Conservation (phyloP, 768 basidiomycete genomes). For the Thelephora ganbajun region DNA sequence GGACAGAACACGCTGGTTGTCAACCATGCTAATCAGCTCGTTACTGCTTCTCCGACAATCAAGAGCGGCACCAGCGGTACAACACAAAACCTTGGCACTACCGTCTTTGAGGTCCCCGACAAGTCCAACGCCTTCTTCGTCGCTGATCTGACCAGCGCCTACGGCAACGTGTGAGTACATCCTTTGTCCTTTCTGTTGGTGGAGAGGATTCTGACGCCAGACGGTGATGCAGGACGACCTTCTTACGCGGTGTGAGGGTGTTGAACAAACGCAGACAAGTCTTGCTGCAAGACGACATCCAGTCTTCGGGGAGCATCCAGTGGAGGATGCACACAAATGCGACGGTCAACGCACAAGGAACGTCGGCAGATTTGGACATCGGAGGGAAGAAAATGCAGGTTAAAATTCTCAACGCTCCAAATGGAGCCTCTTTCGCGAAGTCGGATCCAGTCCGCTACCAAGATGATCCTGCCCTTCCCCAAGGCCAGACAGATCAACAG, state of each 20-base stretch:
- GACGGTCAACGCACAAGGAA: conserved; percentile 42
- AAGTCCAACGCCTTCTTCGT: conserved; percentile 72
- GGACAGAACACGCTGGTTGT: conserved; percentile 93
- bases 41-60: conserved; percentile 44
- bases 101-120: conserved; percentile 46
- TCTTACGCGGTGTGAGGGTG: conserved; percentile 74
- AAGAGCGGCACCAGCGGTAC: conserved; percentile 40
- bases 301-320: conserved; percentile 38
- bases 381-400: conserved; percentile 43
- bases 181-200: not conserved
- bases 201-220: conserved; percentile 7
- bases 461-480: conserved; percentile 50
- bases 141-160: conserved; percentile 68
- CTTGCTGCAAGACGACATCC: conserved; percentile 87
- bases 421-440: conserved; percentile 50
- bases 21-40: conserved; percentile 65
- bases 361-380: conserved; percentile 62
- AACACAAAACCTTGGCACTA: conserved; percentile 65
- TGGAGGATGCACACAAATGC: conserved; percentile 99
- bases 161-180: conserved; percentile 49
- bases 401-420: conserved; percentile 46
- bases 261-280: conserved; percentile 80
- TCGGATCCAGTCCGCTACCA: conserved; percentile 38
- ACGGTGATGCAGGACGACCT: conserved; percentile 33
- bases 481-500: conserved; percentile 44